Evolutionary conservation across 306 rosid species (phyloP).

Genomic region (Dicorynia guianensis): DNA sequence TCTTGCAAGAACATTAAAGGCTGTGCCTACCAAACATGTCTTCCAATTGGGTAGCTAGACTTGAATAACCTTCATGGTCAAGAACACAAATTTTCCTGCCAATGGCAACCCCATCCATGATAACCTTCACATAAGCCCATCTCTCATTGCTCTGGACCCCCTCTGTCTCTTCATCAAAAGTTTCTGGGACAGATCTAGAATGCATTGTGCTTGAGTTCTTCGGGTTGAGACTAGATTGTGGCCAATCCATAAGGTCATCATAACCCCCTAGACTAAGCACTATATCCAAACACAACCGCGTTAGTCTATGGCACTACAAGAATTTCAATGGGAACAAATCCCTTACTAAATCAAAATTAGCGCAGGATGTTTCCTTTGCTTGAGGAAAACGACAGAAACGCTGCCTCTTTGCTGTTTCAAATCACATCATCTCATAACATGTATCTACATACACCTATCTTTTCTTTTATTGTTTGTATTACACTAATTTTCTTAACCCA

Average conservation of each 20-base stretch:
- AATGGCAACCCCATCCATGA: conserved; percentile 86
- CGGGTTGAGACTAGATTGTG: conserved; percentile 53
- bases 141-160: conserved; percentile 87
- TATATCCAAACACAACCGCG: conserved; percentile 32
- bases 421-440: background rate
- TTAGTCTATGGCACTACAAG: background rate
- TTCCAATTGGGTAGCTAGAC: conserved; percentile 80
- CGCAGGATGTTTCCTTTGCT: too few relatives aligned
- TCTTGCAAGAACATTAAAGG: conserved; percentile 18
- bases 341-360: too few relatives aligned
- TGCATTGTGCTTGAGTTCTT: conserved; percentile 54
- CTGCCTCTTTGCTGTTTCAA: background rate
- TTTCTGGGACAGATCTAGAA: conserved; percentile 46
- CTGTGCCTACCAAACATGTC: conserved; percentile 85
- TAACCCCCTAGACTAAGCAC: conserved; percentile 63
- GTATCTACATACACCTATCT: background rate
- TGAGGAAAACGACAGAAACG: background rate
- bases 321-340: too few relatives aligned
- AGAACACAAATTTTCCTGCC: conserved; percentile 92
- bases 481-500: conserved; percentile 5
- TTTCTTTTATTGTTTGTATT: conserved; percentile 19
- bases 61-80: conserved; percentile 71
- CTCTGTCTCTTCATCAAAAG: conserved; percentile 72
- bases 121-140: conserved; percentile 89
- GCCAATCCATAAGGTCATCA: conserved; percentile 72